Evolutionary conservation across 768 basidiomycete species (phyloP).

Genomic region (Cyclocybe cylindracea): DNA sequence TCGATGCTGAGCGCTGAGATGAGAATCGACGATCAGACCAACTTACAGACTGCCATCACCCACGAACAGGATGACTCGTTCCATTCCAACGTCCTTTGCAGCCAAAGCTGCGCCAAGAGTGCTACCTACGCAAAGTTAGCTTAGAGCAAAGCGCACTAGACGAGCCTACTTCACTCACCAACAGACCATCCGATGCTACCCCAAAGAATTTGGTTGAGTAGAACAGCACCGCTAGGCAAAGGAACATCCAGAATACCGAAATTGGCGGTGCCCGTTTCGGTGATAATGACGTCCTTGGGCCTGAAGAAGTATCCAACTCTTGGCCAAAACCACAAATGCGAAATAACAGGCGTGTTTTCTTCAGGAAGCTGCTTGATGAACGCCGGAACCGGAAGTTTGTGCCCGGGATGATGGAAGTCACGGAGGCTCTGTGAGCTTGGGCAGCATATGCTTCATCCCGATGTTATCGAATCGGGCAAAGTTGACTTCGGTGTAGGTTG

Average conservation of each 20-base stretch:
- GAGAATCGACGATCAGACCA: constrained; percentile 4
- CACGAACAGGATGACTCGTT: constrained; percentile 76
- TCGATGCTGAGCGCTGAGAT: neutral
- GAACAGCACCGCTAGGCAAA: constrained; percentile 63
- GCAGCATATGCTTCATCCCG: constrained; percentile 72
- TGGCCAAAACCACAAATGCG: constrained; percentile 83
- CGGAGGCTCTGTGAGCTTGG: constrained; percentile 59
- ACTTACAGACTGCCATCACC: constrained; percentile 78
- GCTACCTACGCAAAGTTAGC: constrained; percentile 35
- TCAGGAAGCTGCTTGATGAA: constrained; percentile 43
- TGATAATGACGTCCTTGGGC: constrained; percentile 69
- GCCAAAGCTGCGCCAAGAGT: constrained; percentile 79
- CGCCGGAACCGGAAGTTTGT: constrained; percentile 42
- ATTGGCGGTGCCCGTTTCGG: constrained; percentile 82
- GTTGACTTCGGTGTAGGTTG: constrained; percentile 63
- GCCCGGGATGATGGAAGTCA: constrained; percentile 35
- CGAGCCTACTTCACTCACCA: constrained; percentile 38
- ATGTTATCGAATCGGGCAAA: constrained; percentile 60
- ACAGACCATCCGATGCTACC: constrained; percentile 88
- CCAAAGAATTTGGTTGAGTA: constrained; percentile 78
- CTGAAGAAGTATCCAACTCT: constrained; percentile 68
- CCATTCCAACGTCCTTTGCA: constrained; percentile 57
- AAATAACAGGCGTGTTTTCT: constrained; percentile 52
- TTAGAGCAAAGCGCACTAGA: neutral
- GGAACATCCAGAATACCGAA: constrained; percentile 83